phyloP scores from a whole-genome alignment of 176 grass and related monocot genomes.

The barley (Hordeum vulgare) region MorexV3_pseudomolecules_assembly NC_058524.1:219250624-219251123 shows the following conservation, averaged over 20 bases:
- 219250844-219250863: slow-evolving; percentile 93
- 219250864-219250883: slow-evolving; percentile 97
- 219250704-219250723: background rate
- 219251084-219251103: background rate
- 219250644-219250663: background rate
- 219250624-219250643: background rate
- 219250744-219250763: slow-evolving; percentile 14
- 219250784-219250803: slow-evolving; percentile 97
- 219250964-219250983: slow-evolving; percentile 74
- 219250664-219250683: background rate
- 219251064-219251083: slow-evolving; percentile 44
- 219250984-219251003: slow-evolving; percentile 72
- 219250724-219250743: slow-evolving; percentile 22
- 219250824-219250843: slow-evolving; percentile 98
- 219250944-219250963: slow-evolving; percentile 19
- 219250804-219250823: slow-evolving; percentile 96
- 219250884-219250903: background rate
- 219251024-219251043: slow-evolving; percentile 99
- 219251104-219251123: background rate
- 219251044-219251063: slow-evolving; percentile 71
- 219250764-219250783: slow-evolving; percentile 92
- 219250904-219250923: background rate
- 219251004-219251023: slow-evolving; percentile 90
- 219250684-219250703: background rate
- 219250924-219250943: background rate